Evolutionary conservation across 1,284 basidiomycete genomes (phyloP).

Genomic region (Testicularia cyperi): DNA sequence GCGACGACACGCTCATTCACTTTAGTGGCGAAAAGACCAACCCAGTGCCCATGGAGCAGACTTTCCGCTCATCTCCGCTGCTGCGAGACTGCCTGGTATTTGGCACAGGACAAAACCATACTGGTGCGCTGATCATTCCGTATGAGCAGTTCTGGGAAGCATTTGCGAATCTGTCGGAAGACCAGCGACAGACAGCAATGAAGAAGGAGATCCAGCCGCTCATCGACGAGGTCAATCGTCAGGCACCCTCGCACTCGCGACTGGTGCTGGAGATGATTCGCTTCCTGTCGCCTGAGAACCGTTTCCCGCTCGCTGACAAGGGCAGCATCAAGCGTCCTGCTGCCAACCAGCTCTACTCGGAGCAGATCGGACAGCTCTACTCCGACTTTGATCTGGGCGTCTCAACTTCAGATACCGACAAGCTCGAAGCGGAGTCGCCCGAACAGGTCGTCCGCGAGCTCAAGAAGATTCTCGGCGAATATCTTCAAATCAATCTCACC

Average conservation of each 20-base stretch:
- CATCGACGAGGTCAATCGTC: constrained; percentile 16
- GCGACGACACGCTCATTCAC: constrained; percentile 67
- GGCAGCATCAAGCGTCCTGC: constrained; percentile 24
- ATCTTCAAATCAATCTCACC: constrained; percentile 45
- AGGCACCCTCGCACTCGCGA: constrained; percentile 30
- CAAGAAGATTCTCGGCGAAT: constrained; percentile 10
- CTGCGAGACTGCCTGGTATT: constrained; percentile 67
- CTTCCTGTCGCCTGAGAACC: constrained; percentile 2
- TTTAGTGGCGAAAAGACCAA: constrained; percentile 48
- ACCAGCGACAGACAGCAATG: constrained; percentile 14
- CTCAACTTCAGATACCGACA: constrained; percentile 15
- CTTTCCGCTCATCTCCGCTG: constrained; percentile 48
- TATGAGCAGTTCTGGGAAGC: constrained; percentile 63
- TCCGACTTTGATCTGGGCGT: constrained; percentile 25
- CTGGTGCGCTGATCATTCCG: constrained; percentile 67
- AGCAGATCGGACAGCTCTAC: constrained; percentile 21
- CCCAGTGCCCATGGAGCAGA: constrained; percentile 42
- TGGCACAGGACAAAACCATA: constrained; percentile 65
- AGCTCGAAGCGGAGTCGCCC: constrained; percentile 1
- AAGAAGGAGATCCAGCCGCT: constrained; percentile 18
- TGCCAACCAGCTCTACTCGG: constrained; percentile 11
- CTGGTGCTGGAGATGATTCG: constrained; percentile 33
- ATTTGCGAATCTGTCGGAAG: constrained; percentile 12
- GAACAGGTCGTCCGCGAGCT: constrained; percentile 10
- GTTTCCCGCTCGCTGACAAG: constrained; percentile 28